Percentiles rank a stretch among this genome's conserved stretches.
These are phyloP conservation scores for Nitzschia palea DNA, from an alignment of 108 stramenopile genomes.

Conservation along the genomic window DNA sequence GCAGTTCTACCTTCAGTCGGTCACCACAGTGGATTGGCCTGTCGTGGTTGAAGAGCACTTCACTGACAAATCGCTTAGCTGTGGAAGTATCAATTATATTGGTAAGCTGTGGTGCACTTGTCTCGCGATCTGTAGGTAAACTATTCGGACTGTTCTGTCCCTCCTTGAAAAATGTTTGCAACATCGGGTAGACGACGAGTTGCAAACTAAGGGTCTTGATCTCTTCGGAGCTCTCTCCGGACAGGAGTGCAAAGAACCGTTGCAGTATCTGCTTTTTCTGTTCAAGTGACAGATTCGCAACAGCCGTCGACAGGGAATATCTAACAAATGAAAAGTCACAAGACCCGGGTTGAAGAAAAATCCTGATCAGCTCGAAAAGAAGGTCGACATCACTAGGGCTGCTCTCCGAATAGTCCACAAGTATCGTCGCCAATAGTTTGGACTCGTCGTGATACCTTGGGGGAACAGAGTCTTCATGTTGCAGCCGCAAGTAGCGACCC, in stretches of 20 bases:
- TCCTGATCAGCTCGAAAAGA: conserved; percentile 81
- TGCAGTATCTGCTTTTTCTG: conserved; percentile 61
- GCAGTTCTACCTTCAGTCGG: conserved; percentile 82
- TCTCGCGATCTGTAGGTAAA: no score
- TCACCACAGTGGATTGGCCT: conserved; percentile 40
- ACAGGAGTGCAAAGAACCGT: conserved; percentile 69
- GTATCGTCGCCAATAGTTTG: conserved; percentile 59
- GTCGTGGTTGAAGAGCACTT: conserved; percentile 43
- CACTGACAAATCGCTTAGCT: conserved; percentile 34
- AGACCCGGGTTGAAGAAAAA: conserved; percentile 72
- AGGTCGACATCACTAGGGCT: conserved; percentile 73
- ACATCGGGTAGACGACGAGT: conserved; percentile 73
- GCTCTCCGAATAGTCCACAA: conserved; percentile 65
- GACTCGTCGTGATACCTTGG: conserved; percentile 79
- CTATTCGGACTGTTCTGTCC: background rate
- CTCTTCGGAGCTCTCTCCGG: conserved; percentile 81
- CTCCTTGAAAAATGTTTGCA: conserved; percentile 19
- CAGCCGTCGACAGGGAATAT: conserved; percentile 44
- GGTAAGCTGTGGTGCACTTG: conserved; percentile 5
- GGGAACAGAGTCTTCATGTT: conserved; percentile 77
- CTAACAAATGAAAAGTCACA: conserved; percentile 75
- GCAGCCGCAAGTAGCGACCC: conserved; percentile 74
- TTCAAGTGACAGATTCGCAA: conserved; percentile 36
- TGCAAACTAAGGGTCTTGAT: conserved; percentile 71
- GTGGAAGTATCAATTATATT: conserved; percentile 23